A percentile compares a stretch with the other conserved stretches of the same genome.
These are phyloP conservation scores for Chaetomium olivaceum DNA, from an alignment of 2,329 filamentous ascomycete species.

Conservation along the genomic window DNA sequence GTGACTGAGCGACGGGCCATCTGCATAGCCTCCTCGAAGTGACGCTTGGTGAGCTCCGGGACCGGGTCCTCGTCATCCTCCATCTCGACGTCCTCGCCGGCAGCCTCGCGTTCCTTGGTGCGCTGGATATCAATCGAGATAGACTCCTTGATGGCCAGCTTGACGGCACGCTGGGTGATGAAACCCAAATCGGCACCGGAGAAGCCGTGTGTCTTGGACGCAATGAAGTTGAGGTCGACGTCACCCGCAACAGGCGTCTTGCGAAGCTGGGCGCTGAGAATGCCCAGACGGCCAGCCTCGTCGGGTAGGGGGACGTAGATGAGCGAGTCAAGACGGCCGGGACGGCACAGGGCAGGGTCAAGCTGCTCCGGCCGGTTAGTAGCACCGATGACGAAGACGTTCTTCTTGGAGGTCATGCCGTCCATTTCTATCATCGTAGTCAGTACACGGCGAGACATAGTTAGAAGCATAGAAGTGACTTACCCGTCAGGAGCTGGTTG, in stretches of 20 bases:
- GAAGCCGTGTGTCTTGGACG: slow-evolving; percentile 96
- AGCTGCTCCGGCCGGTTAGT: slow-evolving; percentile 99
- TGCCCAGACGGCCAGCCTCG: slow-evolving; percentile 82
- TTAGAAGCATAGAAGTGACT: slow-evolving; percentile 38
- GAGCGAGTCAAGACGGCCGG: slow-evolving; percentile 95
- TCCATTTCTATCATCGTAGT: slow-evolving; percentile 73
- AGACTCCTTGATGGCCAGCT: slow-evolving; percentile 98
- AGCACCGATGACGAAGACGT: slow-evolving; percentile 98
- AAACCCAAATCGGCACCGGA: slow-evolving; percentile 99
- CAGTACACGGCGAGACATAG: slow-evolving; percentile 15
- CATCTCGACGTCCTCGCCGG: slow-evolving; percentile 79
- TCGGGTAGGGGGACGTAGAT: slow-evolving; percentile 98
- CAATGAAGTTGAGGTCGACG: slow-evolving; percentile 88
- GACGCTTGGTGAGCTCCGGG: slow-evolving; percentile 89
- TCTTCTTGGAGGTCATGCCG: slow-evolving; percentile 99
- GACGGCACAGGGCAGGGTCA: slow-evolving; percentile 95
- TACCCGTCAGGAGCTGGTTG: slow-evolving; percentile 97
- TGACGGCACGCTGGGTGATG: slow-evolving; percentile 97
- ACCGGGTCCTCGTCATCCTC: slow-evolving; percentile 93
- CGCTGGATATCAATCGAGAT: slow-evolving; percentile 88
- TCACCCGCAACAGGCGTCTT: slow-evolving; percentile 92
- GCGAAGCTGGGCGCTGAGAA: slow-evolving; percentile 93
- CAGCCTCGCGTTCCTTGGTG: slow-evolving; percentile 82
- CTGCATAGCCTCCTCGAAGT: slow-evolving; percentile 99
- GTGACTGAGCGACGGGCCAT: slow-evolving; percentile 90